Evolutionary conservation across 257 asterid species (phyloP), one percentile per base, ranked within the genome.

Genomic region (Rauvolfia tetraphylla): DNA sequence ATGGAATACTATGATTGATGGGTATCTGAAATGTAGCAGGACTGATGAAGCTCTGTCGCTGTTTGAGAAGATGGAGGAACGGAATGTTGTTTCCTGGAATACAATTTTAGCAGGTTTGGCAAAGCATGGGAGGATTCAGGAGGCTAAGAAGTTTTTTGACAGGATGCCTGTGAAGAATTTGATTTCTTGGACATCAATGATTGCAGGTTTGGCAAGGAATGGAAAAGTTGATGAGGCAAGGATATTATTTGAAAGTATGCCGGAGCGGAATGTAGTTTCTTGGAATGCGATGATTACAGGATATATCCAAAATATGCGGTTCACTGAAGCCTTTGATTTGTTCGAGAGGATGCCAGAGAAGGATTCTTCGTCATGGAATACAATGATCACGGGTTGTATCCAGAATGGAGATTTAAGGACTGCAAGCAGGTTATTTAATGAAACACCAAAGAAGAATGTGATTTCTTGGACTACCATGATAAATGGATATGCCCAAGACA

Each of bases 261-360:
- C 74, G 5, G 74, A 41, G 36, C 41, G 74, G 23, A 44, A 46
- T 46, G 74, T 70, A 31, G 74, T 70, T 12, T 70, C 74, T 42
- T 70, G 74, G 74, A 70, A 70, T 25, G 74, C 74, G 3, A 70
- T 70, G 74, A 70, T 70, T 29, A 70, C 74, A 1, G 74, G 74
- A 70, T 70, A 70, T 49, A 25, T 49, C 23, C 33, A 44, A 41
- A 70, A 70, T 49, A 44, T 46, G 22, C 25, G 58, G 57, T 44
- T 44, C n/a, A 27, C 11, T 9, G 74, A 70, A 70, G 74, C 74
- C n/a, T 44, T 46, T 70, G 57, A 44, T 25, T 70, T 70, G 74
- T 70, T 70, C 44, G 74, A 44, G n/a, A 44, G 22, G 57, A 70
- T 70, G 74, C 57, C 74, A 15, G 74, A 70, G 38, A 70, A 41